A percentile compares a stretch with the other conserved stretches of the same genome.
Evolutionary conservation across 805 yeast genomes (phyloP).

Genomic region (Lipomyces chichibuensis): DNA sequence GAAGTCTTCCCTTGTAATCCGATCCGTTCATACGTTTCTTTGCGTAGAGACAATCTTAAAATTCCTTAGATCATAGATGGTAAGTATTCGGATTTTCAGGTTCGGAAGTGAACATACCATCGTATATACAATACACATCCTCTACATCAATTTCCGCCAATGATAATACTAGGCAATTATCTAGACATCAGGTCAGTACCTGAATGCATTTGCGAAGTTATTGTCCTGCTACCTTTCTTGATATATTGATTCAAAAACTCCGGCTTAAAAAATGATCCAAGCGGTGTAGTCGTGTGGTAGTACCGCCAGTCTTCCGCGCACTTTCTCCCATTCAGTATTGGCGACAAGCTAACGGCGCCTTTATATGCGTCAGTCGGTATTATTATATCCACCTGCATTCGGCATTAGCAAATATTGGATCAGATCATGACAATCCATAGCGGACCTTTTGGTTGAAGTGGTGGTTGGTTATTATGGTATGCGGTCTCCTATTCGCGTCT

Average conservation of each 20-base stretch:
- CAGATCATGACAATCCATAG: not conserved
- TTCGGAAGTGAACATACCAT: conserved; percentile 17
- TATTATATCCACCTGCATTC: conserved; percentile 18
- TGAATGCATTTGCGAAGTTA: not conserved
- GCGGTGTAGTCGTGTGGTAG: conserved; percentile 22
- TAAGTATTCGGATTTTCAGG: not conserved
- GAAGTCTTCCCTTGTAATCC: conserved; percentile 30
- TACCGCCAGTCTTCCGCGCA: conserved; percentile 20
- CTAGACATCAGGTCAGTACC: not conserved
- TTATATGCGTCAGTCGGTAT: conserved; percentile 20
- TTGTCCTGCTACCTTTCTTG: conserved; percentile 20
- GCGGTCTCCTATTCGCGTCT: conserved; percentile 12
- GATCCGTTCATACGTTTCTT: conserved; percentile 24
- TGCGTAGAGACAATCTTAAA: conserved; percentile 21
- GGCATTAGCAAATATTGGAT: not conserved
- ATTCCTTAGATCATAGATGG: conserved; percentile 8
- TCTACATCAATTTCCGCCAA: conserved; percentile 25
- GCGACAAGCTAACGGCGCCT: not conserved
- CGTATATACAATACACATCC: conserved; percentile 30
- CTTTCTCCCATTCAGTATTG: conserved; percentile 12
- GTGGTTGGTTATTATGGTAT: conserved; percentile 20
- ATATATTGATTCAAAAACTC: conserved; percentile 27
- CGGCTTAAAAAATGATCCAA: conserved; percentile 22
- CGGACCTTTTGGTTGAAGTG: conserved; percentile 30
- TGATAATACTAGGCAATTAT: conserved; percentile 32